Conservation (phyloP, 768 basidiomycete genomes). For the Tricholomella constricta region DNA sequence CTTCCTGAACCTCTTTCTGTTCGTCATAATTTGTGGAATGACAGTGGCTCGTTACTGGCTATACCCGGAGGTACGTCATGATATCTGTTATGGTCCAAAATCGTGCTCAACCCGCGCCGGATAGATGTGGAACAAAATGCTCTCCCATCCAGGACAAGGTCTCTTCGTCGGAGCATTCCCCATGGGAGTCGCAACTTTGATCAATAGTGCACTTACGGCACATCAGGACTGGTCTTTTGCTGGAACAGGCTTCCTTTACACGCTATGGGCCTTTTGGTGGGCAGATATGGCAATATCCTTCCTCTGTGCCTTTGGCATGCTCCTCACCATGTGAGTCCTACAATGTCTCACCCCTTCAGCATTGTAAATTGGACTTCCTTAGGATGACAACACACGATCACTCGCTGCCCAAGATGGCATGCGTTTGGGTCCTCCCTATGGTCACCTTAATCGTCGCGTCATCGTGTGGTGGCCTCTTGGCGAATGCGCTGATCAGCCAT, state of each 20-base stretch:
- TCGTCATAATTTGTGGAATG: constrained; percentile 47
- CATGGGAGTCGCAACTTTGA: constrained; percentile 63
- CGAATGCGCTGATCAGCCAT: constrained; percentile 37
- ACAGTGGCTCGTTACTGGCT: constrained; percentile 52
- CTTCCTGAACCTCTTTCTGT: constrained; percentile 59
- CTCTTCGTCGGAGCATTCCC: constrained; percentile 51
- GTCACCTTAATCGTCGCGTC: constrained; percentile 62
- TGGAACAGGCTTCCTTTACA: constrained; percentile 51
- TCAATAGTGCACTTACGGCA: constrained; percentile 49
- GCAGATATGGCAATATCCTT: constrained; percentile 56
- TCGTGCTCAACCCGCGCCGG: background rate
- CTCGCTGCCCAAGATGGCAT: constrained; percentile 44
- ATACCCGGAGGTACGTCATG: constrained; percentile 47
- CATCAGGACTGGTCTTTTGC: constrained; percentile 52
- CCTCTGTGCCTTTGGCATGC: constrained; percentile 23
- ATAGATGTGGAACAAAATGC: constrained; percentile 42
- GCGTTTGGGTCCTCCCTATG: constrained; percentile 65
- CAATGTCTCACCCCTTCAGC: background rate
- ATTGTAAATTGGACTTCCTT: background rate
- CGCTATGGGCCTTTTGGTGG: constrained; percentile 74
- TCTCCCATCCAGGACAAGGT: constrained; percentile 47
- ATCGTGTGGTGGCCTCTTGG: constrained; percentile 55
- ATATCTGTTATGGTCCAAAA: background rate
- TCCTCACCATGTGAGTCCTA: constrained; percentile 21
- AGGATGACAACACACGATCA: constrained; percentile 61